Evolutionary conservation across 768 basidiomycete genomes (phyloP), one percentile per base, ranked within the genome.

Genomic region (Roridomyces roridus): DNA sequence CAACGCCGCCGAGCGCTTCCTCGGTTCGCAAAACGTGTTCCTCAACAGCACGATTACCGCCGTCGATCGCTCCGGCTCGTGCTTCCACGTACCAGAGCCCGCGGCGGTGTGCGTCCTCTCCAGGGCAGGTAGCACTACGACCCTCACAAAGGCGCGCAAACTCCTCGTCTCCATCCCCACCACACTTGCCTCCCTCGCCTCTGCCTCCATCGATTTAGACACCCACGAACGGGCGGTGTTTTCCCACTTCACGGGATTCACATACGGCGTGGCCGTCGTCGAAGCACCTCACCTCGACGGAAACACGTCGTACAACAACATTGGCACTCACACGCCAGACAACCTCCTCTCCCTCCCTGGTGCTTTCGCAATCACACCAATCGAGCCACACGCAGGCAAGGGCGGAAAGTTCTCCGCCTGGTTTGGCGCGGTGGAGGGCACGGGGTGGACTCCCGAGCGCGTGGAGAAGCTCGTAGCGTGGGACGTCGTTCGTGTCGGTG

Each of bases 151-250:
- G 20, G 49, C 49, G 4, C 49, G 49, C 39, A 50, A 50, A 29
- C 49, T 50, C 11, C 49, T 50, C 39, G 49, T 50, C 39, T 37
- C 49, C 28, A 50, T 50, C 28, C 49, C 49, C 21, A 37, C 49
- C 49, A 40, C 49, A 11, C 49, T 50, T 26, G 15, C 37, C 37
- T 40, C 49, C 12, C 39, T 50, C 26, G 25, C 49, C 3, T 26
- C 49, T 3, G 49, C 49, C 6, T 28, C 40, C 24, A 15, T 50
- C 4, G 49, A 50, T 40, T 29, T 50, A 37, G 49, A 50, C 49
- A 29, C 49, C 18, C 49, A 50, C 18, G 49, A 50, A 29, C 39
- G 24, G 7, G 24, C 37, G 6, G 17, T 50, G 39, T 50, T 50
- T 21, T 17, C 39, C 49, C 40, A 31, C 39, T 29, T 50, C n/a